These are phyloP conservation scores for Trichoderma erinaceum DNA, from an alignment of 495 filamentous ascomycete species.

Conservation along the genomic window DNA sequence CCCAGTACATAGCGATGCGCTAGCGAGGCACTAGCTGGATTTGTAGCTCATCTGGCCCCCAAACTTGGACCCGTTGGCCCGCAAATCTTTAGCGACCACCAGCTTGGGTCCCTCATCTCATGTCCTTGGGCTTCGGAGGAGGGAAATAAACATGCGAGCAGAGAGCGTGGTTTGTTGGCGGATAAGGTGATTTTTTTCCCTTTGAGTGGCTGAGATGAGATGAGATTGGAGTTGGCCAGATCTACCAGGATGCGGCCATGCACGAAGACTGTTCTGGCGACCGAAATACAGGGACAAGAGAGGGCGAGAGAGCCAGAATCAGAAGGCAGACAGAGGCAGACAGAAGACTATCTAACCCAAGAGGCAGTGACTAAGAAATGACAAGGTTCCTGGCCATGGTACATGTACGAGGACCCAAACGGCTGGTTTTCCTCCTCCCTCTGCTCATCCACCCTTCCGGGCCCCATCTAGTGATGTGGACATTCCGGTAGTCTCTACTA, in stretches of 20 bases:
- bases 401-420: not conserved
- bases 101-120: not conserved
- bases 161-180: not conserved
- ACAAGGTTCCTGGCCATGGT: too few relatives aligned
- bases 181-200: not conserved
- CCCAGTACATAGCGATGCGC: not conserved
- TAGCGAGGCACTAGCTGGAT: not conserved
- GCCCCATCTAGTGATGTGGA: not conserved
- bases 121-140: not conserved
- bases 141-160: not conserved
- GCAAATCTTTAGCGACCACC: not conserved
- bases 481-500: too few relatives aligned
- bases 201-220: not conserved
- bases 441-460: not conserved
- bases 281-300: not conserved
- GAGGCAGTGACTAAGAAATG: too few relatives aligned
- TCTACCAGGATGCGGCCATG: not conserved
- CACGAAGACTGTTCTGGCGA: not conserved
- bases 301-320: not conserved
- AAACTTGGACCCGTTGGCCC: not conserved
- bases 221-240: not conserved
- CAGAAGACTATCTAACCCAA: too few relatives aligned
- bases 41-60: not conserved
- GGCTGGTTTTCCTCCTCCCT: not conserved
- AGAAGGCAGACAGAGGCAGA: too few relatives aligned